Base-by-base conservation (phyloP, 2,329 filamentous ascomycete genomes). In the Dothideomycetes sp. region DNA sequence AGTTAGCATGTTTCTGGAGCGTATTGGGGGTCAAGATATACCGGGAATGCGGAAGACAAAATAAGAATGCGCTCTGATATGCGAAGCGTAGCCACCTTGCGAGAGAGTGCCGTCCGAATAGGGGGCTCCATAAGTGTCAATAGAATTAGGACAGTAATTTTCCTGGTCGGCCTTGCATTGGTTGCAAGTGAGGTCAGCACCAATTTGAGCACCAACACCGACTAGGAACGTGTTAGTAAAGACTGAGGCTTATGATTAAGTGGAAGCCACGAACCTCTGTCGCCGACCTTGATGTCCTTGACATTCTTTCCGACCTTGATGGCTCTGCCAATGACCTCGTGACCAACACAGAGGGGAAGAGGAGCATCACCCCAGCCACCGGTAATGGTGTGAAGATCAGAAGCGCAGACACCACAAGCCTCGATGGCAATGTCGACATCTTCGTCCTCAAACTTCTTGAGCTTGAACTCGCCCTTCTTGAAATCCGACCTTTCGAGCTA, bases 391-490 rank as follows among this genome's bases (percentile, higher is more conserved):
- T 70, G 67, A 20, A 69, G 55, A 47, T 70, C 67, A 28, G 61
- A 65, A 36, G 62, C 65, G 57, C 68, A 71, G 41, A 71, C 68
- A 55, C 84, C 83, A 56, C 84, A 89, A 57, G 76, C 80, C 50
- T 87, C 79, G 54, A 94, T 81, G 69, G 88, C 82, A 64, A 94
- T 76, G 59, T 94, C 86, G 53, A 94, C 77, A 58, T 94, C 86
- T 62, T 84, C 74, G 59, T 88, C 84, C 49, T 81, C 84, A 59
- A 93, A 93, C 13, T 83, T 82, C 68, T 93, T 91, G 44, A 88
- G 78, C 52, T 79, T 74, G 68, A 85, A 86, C 68, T 88, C 51
- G 27, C 51, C 44, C 48, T 53, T 55, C 35, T 28, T 19, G 15
- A 39, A 43, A 27, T 22, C 20, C 6, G 32, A 36, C 41, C 41